These are phyloP conservation scores for Paecilomyces variotii DNA, from an alignment of 2,329 filamentous ascomycete species.

Conservation along the genomic window DNA sequence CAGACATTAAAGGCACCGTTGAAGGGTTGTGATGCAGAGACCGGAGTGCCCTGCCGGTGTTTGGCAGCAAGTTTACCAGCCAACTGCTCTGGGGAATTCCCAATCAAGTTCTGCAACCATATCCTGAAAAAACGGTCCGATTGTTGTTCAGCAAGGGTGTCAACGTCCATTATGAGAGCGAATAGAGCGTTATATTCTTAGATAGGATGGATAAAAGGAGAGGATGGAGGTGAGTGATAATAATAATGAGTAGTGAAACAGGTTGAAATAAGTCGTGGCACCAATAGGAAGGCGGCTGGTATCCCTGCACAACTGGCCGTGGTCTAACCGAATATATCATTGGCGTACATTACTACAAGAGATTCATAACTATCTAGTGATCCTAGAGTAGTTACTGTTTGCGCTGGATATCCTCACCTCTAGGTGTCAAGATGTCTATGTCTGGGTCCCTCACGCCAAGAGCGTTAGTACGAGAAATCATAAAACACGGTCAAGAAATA, in stretches of 20 bases:
- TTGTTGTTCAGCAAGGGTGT: constrained; percentile 14
- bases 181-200: neutral
- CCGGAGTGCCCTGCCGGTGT: constrained; percentile 12
- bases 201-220: neutral
- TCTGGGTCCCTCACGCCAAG: no score
- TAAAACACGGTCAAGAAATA: no score
- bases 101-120: constrained; percentile 16
- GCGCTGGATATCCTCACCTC: no score
- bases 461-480: no score
- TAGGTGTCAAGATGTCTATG: no score
- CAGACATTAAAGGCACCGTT: constrained; percentile 25
- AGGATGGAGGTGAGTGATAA: neutral
- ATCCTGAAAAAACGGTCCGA: constrained; percentile 14
- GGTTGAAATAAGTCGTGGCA: neutral
- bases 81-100: constrained; percentile 15
- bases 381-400: no score
- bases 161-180: constrained; percentile 14
- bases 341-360: no score
- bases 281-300: neutral
- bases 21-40: constrained; percentile 12
- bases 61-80: constrained; percentile 15
- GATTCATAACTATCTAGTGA: no score
- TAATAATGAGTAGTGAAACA: neutral
- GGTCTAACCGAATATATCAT: no score
- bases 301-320: neutral